Percentiles rank a stretch among this genome's conserved stretches.
Conservation (phyloP, 1,284 basidiomycete genomes). For the Apiotrichum mycotoxinovorans region DNA sequence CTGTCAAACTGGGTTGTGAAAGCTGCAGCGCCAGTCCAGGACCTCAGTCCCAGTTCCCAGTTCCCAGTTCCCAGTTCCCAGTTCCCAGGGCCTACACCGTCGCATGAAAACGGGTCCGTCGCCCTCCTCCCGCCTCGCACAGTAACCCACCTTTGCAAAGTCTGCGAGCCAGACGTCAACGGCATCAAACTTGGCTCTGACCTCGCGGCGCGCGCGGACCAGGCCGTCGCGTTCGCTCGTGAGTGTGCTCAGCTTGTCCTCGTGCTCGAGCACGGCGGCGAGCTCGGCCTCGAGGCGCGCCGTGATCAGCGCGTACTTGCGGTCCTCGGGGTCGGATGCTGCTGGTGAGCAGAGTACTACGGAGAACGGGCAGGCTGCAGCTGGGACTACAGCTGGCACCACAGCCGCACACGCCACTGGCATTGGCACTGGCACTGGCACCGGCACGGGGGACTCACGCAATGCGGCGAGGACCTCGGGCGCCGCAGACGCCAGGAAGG, state of each 20-base stretch:
- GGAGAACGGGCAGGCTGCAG: too few relatives aligned
- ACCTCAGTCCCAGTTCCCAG: too few relatives aligned
- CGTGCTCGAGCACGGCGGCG: conserved; percentile 33
- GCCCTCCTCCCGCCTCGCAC: too few relatives aligned
- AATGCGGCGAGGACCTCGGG: conserved; percentile 21
- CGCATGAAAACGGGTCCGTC: too few relatives aligned
- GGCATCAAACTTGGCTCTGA: conserved; percentile 36
- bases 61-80: too few relatives aligned
- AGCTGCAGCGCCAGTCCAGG: too few relatives aligned
- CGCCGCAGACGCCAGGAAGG: conserved; percentile 20
- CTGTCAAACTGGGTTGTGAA: too few relatives aligned
- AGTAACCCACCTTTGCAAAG: conserved; percentile 32
- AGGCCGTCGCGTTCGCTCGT: conserved; percentile 38
- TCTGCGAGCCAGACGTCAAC: conserved; percentile 36
- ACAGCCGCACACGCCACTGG: too few relatives aligned
- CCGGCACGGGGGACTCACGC: too few relatives aligned
- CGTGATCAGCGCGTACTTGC: conserved; percentile 33
- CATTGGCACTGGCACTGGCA: too few relatives aligned
- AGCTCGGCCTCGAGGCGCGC: conserved; percentile 41
- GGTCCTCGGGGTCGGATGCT: conserved; percentile 27
- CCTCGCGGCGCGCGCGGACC: conserved; percentile 38
- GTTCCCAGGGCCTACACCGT: too few relatives aligned
- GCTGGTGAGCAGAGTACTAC: not conserved
- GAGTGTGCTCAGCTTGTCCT: conserved; percentile 28
- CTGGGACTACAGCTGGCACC: too few relatives aligned